phyloP scores from a whole-genome alignment of 179 eudicot species.

The Sideroxylon spinosum region DNA sequence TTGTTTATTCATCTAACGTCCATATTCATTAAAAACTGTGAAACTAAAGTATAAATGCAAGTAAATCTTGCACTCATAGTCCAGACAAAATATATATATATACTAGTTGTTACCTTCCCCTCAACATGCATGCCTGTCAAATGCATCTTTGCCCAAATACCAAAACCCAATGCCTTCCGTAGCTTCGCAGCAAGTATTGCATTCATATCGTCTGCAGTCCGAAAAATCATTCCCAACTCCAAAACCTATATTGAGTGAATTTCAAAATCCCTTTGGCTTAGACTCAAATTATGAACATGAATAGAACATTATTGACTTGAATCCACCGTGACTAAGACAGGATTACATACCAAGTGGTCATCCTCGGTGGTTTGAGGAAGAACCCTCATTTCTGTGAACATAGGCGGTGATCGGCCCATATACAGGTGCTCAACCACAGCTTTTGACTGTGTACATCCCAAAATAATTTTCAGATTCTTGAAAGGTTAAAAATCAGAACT shows the following conservation, averaged over 20 bases:
- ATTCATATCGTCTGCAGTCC: constrained; percentile 92
- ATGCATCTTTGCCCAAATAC: constrained; percentile 78
- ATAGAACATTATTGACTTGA: neutral
- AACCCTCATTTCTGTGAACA: constrained; percentile 84
- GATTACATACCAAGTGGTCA: constrained; percentile 73
- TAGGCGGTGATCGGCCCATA: constrained; percentile 83
- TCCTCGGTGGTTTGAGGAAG: constrained; percentile 63
- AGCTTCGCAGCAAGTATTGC: constrained; percentile 71
- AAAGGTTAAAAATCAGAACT: neutral
- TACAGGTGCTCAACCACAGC: constrained; percentile 66
- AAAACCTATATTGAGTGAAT: constrained; percentile 46
- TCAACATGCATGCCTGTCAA: constrained; percentile 86
- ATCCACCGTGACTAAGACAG: constrained; percentile 4
- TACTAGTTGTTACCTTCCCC: constrained; percentile 62
- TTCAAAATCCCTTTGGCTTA: neutral
- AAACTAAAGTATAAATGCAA: neutral
- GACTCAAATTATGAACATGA: neutral
- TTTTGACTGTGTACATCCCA: constrained; percentile 40
- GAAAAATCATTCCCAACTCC: constrained; percentile 75
- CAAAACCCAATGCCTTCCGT: constrained; percentile 77
- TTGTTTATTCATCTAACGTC: neutral
- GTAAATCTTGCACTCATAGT: neutral
- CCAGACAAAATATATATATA: neutral
- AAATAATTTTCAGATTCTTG: constrained; percentile 9
- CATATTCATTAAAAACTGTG: neutral